Conservation (phyloP, 106 monocot genomes). For the Dendrobium chrysotoxum region DNA sequence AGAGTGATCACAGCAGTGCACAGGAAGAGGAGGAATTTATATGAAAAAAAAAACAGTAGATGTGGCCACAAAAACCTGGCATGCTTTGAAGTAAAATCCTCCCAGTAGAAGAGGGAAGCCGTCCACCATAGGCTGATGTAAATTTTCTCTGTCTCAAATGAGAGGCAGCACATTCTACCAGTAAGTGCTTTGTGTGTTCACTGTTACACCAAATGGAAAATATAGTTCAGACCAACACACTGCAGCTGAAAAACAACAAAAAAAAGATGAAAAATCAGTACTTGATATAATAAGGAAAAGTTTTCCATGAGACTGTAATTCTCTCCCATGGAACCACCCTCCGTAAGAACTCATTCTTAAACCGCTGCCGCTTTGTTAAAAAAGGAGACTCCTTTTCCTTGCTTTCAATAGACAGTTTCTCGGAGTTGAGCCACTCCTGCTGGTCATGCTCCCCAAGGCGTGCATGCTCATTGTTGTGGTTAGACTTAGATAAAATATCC, state of each 20-base stretch:
- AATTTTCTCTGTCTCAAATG: constrained; percentile 67
- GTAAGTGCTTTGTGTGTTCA: constrained; percentile 54
- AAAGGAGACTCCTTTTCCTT: constrained; percentile 73
- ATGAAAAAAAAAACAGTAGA: neutral
- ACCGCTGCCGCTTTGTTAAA: constrained; percentile 69
- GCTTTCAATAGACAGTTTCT: constrained; percentile 43
- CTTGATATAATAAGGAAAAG: constrained; percentile 78
- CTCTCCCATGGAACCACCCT: constrained; percentile 85
- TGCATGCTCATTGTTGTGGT: constrained; percentile 50
- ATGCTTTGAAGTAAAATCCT: constrained; percentile 80
- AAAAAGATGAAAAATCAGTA: constrained; percentile 18
- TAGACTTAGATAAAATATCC: neutral
- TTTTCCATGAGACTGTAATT: constrained; percentile 68
- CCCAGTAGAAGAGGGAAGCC: constrained; percentile 63
- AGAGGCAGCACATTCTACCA: constrained; percentile 78
- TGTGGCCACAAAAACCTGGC: constrained; percentile 43
- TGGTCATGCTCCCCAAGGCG: constrained; percentile 75
- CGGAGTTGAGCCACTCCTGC: constrained; percentile 73
- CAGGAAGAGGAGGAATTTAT: neutral
- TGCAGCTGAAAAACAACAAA: neutral
- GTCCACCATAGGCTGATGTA: constrained; percentile 53
- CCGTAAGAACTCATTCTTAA: constrained; percentile 76
- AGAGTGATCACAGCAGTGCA: neutral
- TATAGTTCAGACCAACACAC: neutral
- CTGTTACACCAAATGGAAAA: constrained; percentile 18